Base-by-base conservation (phyloP, 441 rosid species). In the Aleurites moluccanus region DNA sequence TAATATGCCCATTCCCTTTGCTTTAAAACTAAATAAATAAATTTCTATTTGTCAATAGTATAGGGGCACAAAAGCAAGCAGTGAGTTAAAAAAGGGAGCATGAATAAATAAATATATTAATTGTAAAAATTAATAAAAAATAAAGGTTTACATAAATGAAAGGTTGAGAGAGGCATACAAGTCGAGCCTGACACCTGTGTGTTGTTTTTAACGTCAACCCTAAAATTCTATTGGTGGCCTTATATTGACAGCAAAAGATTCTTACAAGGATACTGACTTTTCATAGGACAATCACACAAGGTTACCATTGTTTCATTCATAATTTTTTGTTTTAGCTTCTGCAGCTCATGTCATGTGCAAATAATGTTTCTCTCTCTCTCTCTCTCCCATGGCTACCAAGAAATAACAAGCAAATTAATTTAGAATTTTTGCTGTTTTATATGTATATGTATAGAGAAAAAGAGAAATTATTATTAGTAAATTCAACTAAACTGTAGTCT, bases 181-280 rank as follows among this genome's bases (percentile, higher is more conserved):
- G 80, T 71, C 56, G 75, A 68, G 67, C 60, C 80, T 82, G 85
- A 81, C 82, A 78, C 49, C 35, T 11, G 25, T 56, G 13, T 56
- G 77, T 70, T 75, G 78, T 77, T 85, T 83, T 84, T 76, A 64
- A 72, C 77, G 77, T 82, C 81, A 85, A 78, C 83, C 78, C 77
- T 73, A 75, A 78, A 78, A 72, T 69, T 73, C 79, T 64, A 69
- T 74, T 75, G 82, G 80, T 81, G 85, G 82, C 87, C 83, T 72
- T 80, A 57, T 55, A 23, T 50, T 72, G 82, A 68, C 82, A 76
- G 77, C 27, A 52, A 73, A 80, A 80, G 89, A 83, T 87, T 87
- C 87, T 79, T 76, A 72, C n/a, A 56, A 83, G 77, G 84, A 87
- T 62, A 81, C 80, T 82, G 88, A 85, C 84, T 53, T 73, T 74